Evolutionary conservation across 305 asterid species (phyloP).

Genomic region (Stenogyne calaminthoides): DNA sequence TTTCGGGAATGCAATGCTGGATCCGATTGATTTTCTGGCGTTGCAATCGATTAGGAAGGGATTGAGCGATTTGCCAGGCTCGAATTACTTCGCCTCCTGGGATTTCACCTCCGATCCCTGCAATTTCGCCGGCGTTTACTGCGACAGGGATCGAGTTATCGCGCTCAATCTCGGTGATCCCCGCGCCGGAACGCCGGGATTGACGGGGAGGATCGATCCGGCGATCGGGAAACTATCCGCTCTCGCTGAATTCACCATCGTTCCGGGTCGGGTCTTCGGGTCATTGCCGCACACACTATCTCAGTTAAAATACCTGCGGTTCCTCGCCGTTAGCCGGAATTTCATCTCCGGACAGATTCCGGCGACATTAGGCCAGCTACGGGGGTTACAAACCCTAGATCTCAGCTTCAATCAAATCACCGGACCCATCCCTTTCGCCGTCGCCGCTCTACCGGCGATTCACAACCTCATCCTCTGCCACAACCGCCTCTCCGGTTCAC

Average conservation of each 20-base stretch:
- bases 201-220: conserved; percentile 71
- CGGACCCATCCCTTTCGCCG: conserved; percentile 58
- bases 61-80: conserved; percentile 76
- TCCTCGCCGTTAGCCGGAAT: conserved; percentile 75
- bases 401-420: conserved; percentile 74
- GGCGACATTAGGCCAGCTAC: conserved; percentile 64
- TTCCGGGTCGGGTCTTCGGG: conserved; percentile 84
- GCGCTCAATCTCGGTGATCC: conserved; percentile 94
- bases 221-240: conserved; percentile 75
- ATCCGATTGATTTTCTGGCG: conserved; percentile 86
- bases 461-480: conserved; percentile 71
- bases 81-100: conserved; percentile 80
- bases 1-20: conserved; percentile 50
- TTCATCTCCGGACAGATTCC: conserved; percentile 77
- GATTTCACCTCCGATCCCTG: conserved; percentile 98
- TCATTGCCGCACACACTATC: conserved; percentile 65
- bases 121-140: conserved; percentile 80
- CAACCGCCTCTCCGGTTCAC: conserved; percentile 66
- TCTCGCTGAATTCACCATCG: conserved; percentile 75
- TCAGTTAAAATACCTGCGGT: conserved; percentile 56
- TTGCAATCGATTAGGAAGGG: conserved; percentile 72
- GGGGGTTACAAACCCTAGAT: conserved; percentile 69
- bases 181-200: conserved; percentile 85
- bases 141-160: conserved; percentile 67
- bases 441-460: conserved; percentile 65